phyloP scores from a whole-genome alignment of 495 filamentous ascomycete genomes.

The Penicillium egyptiacum region DNA sequence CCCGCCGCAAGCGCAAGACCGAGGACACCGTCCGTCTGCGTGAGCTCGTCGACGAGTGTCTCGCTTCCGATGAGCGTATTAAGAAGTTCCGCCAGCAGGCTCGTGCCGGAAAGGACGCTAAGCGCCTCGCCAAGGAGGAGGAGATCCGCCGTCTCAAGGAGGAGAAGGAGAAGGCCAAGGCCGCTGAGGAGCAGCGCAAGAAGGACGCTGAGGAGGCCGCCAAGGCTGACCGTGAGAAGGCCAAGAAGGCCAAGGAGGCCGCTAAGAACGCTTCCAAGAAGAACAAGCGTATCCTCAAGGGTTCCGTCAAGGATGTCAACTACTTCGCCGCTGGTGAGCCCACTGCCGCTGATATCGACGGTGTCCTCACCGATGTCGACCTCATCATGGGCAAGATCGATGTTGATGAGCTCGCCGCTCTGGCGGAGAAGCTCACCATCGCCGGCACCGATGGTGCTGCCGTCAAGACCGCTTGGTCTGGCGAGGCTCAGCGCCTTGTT shows the following conservation, averaged over 20 bases:
- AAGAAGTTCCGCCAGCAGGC: conserved; percentile 93
- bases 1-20: conserved; percentile 97
- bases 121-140: conserved; percentile 85
- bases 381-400: conserved; percentile 87
- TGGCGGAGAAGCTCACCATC: conserved; percentile 70
- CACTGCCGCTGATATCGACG: conserved; percentile 71
- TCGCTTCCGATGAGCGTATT: conserved; percentile 86
- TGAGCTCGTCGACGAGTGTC: conserved; percentile 81
- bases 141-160: conserved; percentile 82
- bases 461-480: conserved; percentile 66
- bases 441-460: conserved; percentile 55
- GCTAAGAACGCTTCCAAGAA: conserved; percentile 98
- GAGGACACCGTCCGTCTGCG: conserved; percentile 91
- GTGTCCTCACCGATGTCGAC: conserved; percentile 82
- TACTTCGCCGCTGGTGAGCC: conserved; percentile 72
- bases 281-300: conserved; percentile 94
- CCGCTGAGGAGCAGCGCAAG: conserved; percentile 71
- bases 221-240: conserved; percentile 74
- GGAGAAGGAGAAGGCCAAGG: conserved; percentile 72
- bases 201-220: conserved; percentile 84
- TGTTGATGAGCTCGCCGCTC: conserved; percentile 76
- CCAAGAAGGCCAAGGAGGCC: conserved; percentile 97
- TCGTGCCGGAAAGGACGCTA: conserved; percentile 90
- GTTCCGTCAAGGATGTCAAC: conserved; percentile 91
- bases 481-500: conserved; percentile 71